Percentiles rank a stretch among this genome's conserved stretches.
Evolutionary conservation across 1,139 yeast genomes (phyloP).

Genomic region (Candida frijolesensis): DNA sequence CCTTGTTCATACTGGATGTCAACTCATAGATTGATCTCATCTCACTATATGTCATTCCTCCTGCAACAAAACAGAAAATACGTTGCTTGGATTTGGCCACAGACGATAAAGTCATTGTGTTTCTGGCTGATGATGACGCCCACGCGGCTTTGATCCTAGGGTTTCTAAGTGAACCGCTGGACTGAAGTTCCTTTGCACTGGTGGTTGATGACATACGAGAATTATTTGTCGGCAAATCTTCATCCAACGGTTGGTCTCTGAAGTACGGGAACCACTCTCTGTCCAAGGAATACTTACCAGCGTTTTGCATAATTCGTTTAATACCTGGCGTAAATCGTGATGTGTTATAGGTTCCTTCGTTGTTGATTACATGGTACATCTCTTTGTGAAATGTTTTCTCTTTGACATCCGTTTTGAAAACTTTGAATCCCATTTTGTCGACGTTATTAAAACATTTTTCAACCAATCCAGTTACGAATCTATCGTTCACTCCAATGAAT

Average conservation of each 20-base stretch:
- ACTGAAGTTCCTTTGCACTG: slow-evolving; percentile 12
- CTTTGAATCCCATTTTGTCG: slow-evolving; percentile 63
- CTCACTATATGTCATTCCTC: slow-evolving; percentile 88
- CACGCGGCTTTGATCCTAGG: slow-evolving; percentile 80
- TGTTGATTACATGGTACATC: slow-evolving; percentile 66
- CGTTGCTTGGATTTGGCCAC: slow-evolving; percentile 58
- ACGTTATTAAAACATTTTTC: slow-evolving; percentile 63
- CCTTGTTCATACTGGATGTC: slow-evolving; percentile 62
- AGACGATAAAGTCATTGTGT: slow-evolving; percentile 6
- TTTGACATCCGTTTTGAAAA: slow-evolving; percentile 53
- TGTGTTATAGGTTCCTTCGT: slow-evolving; percentile 68
- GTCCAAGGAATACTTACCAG: slow-evolving; percentile 52
- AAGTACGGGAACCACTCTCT: slow-evolving; percentile 69
- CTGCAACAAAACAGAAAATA: slow-evolving; percentile 79
- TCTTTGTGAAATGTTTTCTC: slow-evolving; percentile 43
- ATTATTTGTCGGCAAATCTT: slow-evolving; percentile 39
- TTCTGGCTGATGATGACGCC: slow-evolving; percentile 48
- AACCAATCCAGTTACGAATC: slow-evolving; percentile 52
- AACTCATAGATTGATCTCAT: slow-evolving; percentile 76
- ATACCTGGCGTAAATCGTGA: slow-evolving; percentile 78
- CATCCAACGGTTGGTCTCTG: slow-evolving; percentile 73
- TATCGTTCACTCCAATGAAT: slow-evolving; percentile 65
- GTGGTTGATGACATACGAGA: slow-evolving; percentile 21
- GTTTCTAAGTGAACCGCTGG: slow-evolving; percentile 56
- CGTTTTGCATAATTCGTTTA: slow-evolving; percentile 56